These are phyloP conservation scores for Gleditsia sinensis DNA, from an alignment of 306 rosid genomes.

Conservation along the genomic window DNA sequence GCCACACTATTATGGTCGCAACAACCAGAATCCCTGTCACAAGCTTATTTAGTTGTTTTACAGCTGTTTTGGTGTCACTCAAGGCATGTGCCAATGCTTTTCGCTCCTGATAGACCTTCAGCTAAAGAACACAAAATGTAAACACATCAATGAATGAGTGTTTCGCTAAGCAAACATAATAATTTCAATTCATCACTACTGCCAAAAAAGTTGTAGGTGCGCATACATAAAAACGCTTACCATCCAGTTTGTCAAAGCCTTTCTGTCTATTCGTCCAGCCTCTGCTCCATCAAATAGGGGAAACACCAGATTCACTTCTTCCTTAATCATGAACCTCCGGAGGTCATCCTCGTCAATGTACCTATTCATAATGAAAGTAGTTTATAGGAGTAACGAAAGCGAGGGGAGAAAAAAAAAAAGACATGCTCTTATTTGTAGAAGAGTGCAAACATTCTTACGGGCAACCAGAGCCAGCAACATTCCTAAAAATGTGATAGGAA, in stretches of 20 bases:
- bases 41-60: constrained; percentile 78
- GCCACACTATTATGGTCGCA: constrained; percentile 71
- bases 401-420: not conserved
- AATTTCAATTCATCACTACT: not conserved
- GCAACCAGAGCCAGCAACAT: constrained; percentile 62
- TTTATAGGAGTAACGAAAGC: constrained; percentile 2
- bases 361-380: constrained; percentile 44
- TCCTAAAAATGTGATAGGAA: constrained; percentile 69
- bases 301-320: constrained; percentile 73
- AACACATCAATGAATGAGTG: not conserved
- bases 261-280: constrained; percentile 58
- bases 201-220: not conserved
- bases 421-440: not conserved
- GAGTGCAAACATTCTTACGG: constrained; percentile 53
- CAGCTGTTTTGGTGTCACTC: constrained; percentile 89
- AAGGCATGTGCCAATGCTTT: constrained; percentile 88
- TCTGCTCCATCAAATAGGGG: constrained; percentile 63
- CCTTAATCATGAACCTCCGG: constrained; percentile 76
- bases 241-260: constrained; percentile 80
- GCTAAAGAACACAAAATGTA: constrained; percentile 46
- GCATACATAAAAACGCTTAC: constrained; percentile 54
- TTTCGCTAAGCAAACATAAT: constrained; percentile 9
- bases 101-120: constrained; percentile 84
- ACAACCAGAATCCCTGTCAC: constrained; percentile 55
- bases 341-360: constrained; percentile 79